These are phyloP conservation scores for Geotrichum australiense DNA, from an alignment of 1,139 yeast species.

Conservation along the genomic window DNA sequence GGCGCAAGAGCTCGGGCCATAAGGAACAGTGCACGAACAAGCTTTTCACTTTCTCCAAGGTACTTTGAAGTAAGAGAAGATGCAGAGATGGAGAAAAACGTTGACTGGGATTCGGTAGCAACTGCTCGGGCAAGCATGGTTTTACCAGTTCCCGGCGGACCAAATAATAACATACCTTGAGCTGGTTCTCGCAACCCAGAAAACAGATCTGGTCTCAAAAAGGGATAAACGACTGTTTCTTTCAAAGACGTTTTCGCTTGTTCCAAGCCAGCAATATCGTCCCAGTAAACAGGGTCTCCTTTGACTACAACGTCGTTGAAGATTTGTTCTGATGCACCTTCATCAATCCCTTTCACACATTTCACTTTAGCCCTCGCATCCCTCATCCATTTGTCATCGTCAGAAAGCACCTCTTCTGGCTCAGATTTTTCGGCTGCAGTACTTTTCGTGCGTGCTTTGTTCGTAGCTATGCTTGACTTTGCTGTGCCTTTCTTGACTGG, in stretches of 20 bases:
- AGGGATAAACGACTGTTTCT: constrained; percentile 96
- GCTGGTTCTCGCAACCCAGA: constrained; percentile 93
- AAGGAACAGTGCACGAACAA: constrained; percentile 81
- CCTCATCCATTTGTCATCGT: constrained; percentile 26
- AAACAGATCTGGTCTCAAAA: constrained; percentile 86
- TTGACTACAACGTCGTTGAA: constrained; percentile 85
- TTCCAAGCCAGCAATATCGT: constrained; percentile 90
- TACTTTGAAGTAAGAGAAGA: constrained; percentile 82
- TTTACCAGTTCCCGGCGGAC: constrained; percentile 98
- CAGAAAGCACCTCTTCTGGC: constrained; percentile 17
- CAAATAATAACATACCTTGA: constrained; percentile 89
- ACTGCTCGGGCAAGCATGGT: constrained; percentile 97
- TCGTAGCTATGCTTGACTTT: not conserved
- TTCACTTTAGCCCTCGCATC: constrained; percentile 14
- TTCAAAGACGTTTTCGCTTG: constrained; percentile 85
- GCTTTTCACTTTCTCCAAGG: constrained; percentile 89
- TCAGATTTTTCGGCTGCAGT: not conserved
- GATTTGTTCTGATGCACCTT: constrained; percentile 70
- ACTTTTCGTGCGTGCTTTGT: constrained; percentile 1
- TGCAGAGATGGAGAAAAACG: constrained; percentile 88
- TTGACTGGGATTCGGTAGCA: constrained; percentile 94
- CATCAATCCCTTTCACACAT: constrained; percentile 17
- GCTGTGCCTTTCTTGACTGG: constrained; percentile 2
- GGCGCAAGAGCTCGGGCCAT: constrained; percentile 86
- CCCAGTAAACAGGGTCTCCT: constrained; percentile 97